Evolutionary conservation across 106 monocot genomes (phyloP).

Genomic region (Acorus calamus): DNA sequence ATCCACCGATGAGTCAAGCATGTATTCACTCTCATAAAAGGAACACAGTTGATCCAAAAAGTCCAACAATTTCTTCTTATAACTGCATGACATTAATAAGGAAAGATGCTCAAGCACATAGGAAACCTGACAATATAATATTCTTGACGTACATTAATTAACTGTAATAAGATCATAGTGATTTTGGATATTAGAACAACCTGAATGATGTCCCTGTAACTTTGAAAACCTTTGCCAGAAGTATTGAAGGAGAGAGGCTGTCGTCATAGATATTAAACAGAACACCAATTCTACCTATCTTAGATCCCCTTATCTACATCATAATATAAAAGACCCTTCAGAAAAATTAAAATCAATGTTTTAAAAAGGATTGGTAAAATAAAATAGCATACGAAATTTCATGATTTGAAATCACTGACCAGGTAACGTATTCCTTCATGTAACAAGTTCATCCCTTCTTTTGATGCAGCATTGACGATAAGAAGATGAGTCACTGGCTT

Average conservation of each 20-base stretch:
- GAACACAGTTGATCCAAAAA: conserved; percentile 73
- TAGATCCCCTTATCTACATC: conserved; percentile 51
- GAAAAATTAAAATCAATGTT: not conserved
- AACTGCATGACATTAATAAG: conserved; percentile 25
- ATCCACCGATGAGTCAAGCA: conserved; percentile 20
- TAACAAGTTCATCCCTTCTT: conserved; percentile 54
- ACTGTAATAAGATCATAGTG: too few species aligned
- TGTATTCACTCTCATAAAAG: conserved; percentile 47
- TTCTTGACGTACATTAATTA: too few species aligned
- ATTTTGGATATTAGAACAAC: conserved; percentile 13
- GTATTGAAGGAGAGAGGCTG: conserved; percentile 40
- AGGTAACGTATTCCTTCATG: conserved; percentile 74
- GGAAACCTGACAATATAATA: not conserved
- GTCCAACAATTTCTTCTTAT: conserved; percentile 54
- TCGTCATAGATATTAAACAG: conserved; percentile 30
- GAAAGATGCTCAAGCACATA: not conserved
- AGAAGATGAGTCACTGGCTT: conserved; percentile 95
- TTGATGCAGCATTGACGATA: conserved; percentile 59
- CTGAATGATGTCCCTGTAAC: conserved; percentile 52
- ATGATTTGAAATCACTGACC: conserved; percentile 21
- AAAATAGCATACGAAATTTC: too few species aligned
- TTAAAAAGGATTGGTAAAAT: not conserved
- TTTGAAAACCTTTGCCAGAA: conserved; percentile 56
- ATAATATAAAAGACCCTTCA: too few species aligned
- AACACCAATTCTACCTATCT: conserved; percentile 65